A percentile compares a stretch with the other conserved stretches of the same genome.
These are phyloP conservation scores for Solanum chaucha DNA, from an alignment of 257 asterid genomes.

Conservation along the genomic window DNA sequence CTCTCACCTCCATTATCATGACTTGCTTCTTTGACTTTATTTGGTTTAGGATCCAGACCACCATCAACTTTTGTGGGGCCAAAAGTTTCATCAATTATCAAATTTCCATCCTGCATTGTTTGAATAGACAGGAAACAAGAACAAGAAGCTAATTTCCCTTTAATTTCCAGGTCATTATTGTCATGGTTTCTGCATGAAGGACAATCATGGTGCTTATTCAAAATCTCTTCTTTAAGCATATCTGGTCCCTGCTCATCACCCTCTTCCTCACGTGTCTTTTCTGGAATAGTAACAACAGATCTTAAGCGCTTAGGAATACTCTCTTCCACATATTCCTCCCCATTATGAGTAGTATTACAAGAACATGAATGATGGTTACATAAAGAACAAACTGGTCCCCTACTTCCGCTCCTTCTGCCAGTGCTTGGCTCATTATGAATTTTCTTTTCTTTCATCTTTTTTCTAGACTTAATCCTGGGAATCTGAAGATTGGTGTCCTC, in stretches of 20 bases:
- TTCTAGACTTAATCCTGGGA: constrained; percentile 16
- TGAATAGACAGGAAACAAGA: constrained; percentile 15
- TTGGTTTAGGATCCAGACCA: constrained; percentile 7
- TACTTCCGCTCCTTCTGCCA: constrained; percentile 13
- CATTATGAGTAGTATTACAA: constrained; percentile 16
- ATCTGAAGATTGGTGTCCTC: constrained; percentile 19
- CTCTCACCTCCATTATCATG: constrained; percentile 13
- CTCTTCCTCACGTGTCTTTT: constrained; percentile 22
- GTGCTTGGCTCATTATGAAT: constrained; percentile 3
- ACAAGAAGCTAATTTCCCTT: constrained; percentile 17
- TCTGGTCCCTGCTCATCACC: constrained; percentile 31
- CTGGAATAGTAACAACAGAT: constrained; percentile 54
- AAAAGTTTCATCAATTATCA: constrained; percentile 1
- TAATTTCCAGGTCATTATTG: constrained; percentile 32
- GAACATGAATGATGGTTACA: not conserved
- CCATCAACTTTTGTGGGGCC: constrained; percentile 9
- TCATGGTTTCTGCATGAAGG: constrained; percentile 56
- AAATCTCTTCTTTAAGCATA: constrained; percentile 45
- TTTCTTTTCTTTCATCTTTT: constrained; percentile 3
- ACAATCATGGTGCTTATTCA: constrained; percentile 40
- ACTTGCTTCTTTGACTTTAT: constrained; percentile 1
- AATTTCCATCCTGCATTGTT: constrained; percentile 18
- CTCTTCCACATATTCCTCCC: constrained; percentile 18
- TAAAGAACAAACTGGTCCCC: constrained; percentile 35
- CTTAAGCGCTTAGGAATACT: constrained; percentile 48